These are phyloP conservation scores for Closterium sp. DNA, from an alignment of 139 green algal genomes.

Conservation along the genomic window DNA sequence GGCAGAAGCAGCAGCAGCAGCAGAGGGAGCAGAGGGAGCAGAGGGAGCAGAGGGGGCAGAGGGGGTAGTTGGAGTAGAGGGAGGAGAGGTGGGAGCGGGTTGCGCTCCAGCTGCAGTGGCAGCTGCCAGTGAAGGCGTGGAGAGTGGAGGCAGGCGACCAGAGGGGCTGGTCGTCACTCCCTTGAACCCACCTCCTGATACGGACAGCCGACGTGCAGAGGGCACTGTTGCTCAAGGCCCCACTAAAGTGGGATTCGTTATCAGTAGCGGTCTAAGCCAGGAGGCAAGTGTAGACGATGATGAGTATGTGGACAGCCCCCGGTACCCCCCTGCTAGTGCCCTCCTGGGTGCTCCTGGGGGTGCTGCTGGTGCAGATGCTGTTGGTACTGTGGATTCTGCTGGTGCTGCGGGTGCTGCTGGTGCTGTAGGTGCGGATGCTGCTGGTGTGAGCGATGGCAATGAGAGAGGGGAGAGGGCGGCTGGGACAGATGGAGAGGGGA, in stretches of 20 bases:
- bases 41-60: background rate
- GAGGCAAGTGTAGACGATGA: background rate
- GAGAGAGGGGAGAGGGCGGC: background rate
- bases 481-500: background rate
- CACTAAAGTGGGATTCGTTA: background rate
- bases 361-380: background rate
- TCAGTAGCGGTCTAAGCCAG: background rate
- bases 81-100: background rate
- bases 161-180: background rate
- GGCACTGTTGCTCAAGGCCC: background rate
- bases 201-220: background rate
- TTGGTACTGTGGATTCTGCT: background rate
- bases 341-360: background rate
- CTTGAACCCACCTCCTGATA: background rate
- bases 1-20: background rate
- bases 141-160: background rate
- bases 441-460: background rate
- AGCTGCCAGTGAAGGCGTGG: background rate
- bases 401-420: background rate
- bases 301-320: background rate
- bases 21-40: background rate
- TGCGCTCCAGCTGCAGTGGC: background rate
- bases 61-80: background rate
- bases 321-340: background rate
- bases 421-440: background rate